Base-by-base conservation (phyloP, 768 basidiomycete species). In the Hirschioporus abietinus region DNA sequence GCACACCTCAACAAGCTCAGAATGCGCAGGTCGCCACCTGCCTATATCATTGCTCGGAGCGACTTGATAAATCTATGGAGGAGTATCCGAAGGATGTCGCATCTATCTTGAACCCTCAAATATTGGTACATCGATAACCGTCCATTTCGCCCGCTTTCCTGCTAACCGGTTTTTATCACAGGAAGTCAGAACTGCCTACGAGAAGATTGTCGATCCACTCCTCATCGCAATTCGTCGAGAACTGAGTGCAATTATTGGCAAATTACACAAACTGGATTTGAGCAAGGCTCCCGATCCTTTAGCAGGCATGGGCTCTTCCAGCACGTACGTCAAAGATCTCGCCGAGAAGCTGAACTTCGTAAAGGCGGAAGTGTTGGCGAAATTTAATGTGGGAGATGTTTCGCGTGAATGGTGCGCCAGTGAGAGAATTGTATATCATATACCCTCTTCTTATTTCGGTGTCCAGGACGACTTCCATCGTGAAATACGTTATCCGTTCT, bases 291-390 rank as follows among this genome's bases (percentile, higher is more conserved):
- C 85, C 10, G 93, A 95, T 69, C 83, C 90, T 1, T 82, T 82
- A 76, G 79, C 84, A 59, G 85, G 84, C 20, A 76, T 80, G 66
- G 86, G 86, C 18, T 86, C 86, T 7, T 79, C 90, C 5, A 96
- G 93, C 76, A 76, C 88, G 17, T 99, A 98, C 77, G 91, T 98
- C 86, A 92, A 92, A 74, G 95, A 96, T 69, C 81, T 99, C 65
- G 85, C 88, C 8, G 96, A 97, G 66, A 97, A 94, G 78, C 78
- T 99, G 60, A 78, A 82, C 0, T 95, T 93, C 73, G 80, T 98
- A 69, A 92, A 92, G 76, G 75, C 80, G 18, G 93, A 96, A 71
- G 75, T 99, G 23, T 74, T 99, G 15, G 83, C 78, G 60, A 85
- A 85, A 68, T 94, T 90, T 76, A 79, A 77, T 60, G 79, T 95